Percentiles rank a stretch among this genome's conserved stretches.
Evolutionary conservation across 2,329 filamentous ascomycete genomes (phyloP).

Genomic region (Gnomoniopsis smithogilvyi): DNA sequence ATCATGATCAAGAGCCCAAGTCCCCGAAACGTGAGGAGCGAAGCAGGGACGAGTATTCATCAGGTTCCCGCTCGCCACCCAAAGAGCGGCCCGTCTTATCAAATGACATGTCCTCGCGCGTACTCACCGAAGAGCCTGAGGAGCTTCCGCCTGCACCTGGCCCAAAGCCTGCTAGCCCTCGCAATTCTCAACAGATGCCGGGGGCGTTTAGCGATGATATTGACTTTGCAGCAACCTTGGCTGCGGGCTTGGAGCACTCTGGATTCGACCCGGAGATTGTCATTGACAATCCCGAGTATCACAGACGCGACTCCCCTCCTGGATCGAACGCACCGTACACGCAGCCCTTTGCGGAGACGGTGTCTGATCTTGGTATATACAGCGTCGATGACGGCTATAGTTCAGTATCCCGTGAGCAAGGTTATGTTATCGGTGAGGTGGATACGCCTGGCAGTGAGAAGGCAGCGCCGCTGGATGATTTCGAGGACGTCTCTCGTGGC

Average conservation of each 20-base stretch:
- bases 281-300: constrained; percentile 62
- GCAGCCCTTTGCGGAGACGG: constrained; percentile 47
- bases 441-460: constrained; percentile 38
- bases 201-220: constrained; percentile 66
- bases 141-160: constrained; percentile 39
- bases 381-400: constrained; percentile 29
- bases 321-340: constrained; percentile 53
- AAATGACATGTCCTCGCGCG: constrained; percentile 9
- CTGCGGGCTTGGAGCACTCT: constrained; percentile 64
- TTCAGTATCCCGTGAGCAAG: constrained; percentile 30
- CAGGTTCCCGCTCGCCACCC: constrained; percentile 11
- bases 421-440: constrained; percentile 47
- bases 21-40: constrained; percentile 11
- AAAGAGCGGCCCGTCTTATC: constrained; percentile 13
- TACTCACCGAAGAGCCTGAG: constrained; percentile 16
- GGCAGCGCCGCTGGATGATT: constrained; percentile 22
- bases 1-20: constrained; percentile 2
- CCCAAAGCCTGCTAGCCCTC: constrained; percentile 52
- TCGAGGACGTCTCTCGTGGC: constrained; percentile 21
- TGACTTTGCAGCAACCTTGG: constrained; percentile 66
- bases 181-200: constrained; percentile 51
- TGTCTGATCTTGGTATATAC: constrained; percentile 36
- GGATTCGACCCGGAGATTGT: constrained; percentile 71
- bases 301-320: constrained; percentile 61
- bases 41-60: constrained; percentile 14